Evolutionary conservation across 768 basidiomycete genomes (phyloP).

Genomic region (Panaeolus cyanescens): DNA sequence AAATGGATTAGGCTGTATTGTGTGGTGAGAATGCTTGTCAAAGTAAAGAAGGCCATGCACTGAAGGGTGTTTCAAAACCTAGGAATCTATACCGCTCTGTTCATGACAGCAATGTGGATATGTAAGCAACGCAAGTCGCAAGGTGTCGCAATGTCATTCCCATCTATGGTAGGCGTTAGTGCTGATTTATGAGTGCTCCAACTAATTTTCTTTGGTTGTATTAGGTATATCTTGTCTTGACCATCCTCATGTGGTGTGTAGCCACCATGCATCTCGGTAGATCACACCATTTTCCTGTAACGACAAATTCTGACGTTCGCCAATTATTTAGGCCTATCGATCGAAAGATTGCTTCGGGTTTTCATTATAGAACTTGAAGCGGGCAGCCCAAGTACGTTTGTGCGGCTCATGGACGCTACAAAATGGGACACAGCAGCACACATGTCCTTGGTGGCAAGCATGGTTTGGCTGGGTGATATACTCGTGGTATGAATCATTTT

Average conservation of each 20-base stretch:
- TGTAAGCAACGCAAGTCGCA: not conserved
- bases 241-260: constrained; percentile 24
- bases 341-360: constrained; percentile 13
- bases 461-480: constrained; percentile 30
- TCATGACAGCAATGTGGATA: constrained; percentile 11
- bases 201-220: not conserved
- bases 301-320: not conserved
- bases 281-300: not conserved
- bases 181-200: not conserved
- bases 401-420: constrained; percentile 21
- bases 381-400: constrained; percentile 7
- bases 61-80: not conserved
- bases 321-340: constrained; percentile 10
- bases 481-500: constrained; percentile 21
- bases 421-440: constrained; percentile 25
- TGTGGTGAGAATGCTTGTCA: not conserved
- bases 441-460: constrained; percentile 20
- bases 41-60: too few relatives aligned
- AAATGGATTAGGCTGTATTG: not conserved
- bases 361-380: constrained; percentile 20
- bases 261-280: constrained; percentile 25
- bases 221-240: constrained; percentile 22
- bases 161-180: not conserved
- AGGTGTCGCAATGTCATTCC: not conserved
- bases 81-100: constrained; percentile 14